Percentiles rank a stretch among this genome's conserved stretches.
Evolutionary conservation across 2,329 filamentous ascomycete species (phyloP).

Genomic region (Rhynchosporium agropyri): DNA sequence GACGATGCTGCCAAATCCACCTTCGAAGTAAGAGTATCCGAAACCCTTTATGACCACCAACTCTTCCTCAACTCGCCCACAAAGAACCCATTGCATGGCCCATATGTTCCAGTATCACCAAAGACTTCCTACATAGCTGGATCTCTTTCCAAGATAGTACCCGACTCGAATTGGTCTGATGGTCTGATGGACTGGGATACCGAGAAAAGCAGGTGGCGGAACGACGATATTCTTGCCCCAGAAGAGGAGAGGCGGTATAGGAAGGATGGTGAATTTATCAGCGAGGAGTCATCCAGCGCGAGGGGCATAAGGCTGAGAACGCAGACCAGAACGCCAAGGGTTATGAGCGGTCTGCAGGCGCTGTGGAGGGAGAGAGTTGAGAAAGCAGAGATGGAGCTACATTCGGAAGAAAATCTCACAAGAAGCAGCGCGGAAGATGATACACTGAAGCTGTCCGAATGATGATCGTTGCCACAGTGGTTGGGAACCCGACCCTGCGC

Average conservation of each 20-base stretch:
- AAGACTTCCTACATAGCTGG: constrained; percentile 32
- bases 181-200: constrained; percentile 42
- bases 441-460: background rate
- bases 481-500: background rate
- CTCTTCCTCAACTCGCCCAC: constrained; percentile 25
- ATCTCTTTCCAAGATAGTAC: constrained; percentile 29
- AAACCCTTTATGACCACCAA: constrained; percentile 31
- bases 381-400: background rate
- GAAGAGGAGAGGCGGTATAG: constrained; percentile 8
- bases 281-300: background rate
- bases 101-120: constrained; percentile 32
- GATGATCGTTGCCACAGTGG: background rate
- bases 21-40: constrained; percentile 35
- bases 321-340: constrained; percentile 12
- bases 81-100: constrained; percentile 38
- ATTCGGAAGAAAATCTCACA: background rate
- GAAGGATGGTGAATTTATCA: background rate
- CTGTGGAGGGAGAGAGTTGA: constrained; percentile 22
- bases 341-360: constrained; percentile 26
- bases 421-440: background rate
- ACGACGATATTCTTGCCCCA: constrained; percentile 16
- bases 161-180: constrained; percentile 26
- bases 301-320: constrained; percentile 16
- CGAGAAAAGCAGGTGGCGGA: constrained; percentile 22
- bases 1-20: background rate